Evolutionary conservation across 2,329 filamentous ascomycete species (phyloP), one percentile per base, ranked within the genome.

Genomic region (Arthrobotrys conoides): DNA sequence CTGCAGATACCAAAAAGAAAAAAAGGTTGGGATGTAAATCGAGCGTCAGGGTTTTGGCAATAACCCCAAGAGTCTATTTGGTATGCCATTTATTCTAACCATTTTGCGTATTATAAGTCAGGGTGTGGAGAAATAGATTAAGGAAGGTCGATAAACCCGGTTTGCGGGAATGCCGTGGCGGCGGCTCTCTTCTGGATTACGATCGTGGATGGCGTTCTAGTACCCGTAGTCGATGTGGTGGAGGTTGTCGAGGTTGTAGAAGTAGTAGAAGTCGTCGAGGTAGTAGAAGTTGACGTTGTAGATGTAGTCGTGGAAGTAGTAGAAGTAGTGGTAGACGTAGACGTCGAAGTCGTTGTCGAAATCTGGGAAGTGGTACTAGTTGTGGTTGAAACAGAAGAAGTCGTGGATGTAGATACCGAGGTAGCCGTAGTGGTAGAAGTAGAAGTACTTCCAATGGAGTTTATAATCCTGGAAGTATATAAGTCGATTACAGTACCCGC

Each of bases 131-230:
- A 14, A 38, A 22, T 59, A 5, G 36, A 38, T 22, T 16, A 59
- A 20, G n/a, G 16, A 38, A 59, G 53, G 53, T 59, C 53, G 33
- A 59, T 59, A 22, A 38, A 59, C 6, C 53, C 30, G 30, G 14
- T 22, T 14, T 30, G 3, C 44, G 57, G 57, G 12, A 44, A 49
- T 2, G 6, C 16, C 9, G 49, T 24, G 5, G 49, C n/a, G 8
- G 36, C 36, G 12, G 38, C 14, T 41, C 66, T 68, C 67, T 68
- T 77, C 14, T 77, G 38, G 2, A 71, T 30, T 46, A 59, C 22
- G 27, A 77, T 77, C 24, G 59, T 71, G 6, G 73, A 67, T 30
- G 61, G 73, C 6, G 67, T 77, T n/a, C 71, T 33, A 64, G 71
- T 75, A 46, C 48, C 55, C 20, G 48, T 38, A 9, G 36, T 46